Evolutionary conservation across 1,139 yeast species (phyloP).

Genomic region (Geotrichum siamense): DNA sequence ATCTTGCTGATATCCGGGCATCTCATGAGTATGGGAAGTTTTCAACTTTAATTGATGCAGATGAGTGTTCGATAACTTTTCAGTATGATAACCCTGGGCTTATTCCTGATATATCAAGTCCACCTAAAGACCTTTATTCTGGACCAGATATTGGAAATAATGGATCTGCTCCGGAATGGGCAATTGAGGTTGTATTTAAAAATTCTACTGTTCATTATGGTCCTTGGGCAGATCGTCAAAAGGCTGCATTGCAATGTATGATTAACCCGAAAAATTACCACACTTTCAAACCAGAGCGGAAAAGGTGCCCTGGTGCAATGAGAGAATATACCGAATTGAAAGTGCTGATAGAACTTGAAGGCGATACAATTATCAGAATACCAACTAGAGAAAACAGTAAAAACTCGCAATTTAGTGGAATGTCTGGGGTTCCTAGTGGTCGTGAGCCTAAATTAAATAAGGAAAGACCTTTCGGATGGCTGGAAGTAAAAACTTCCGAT

Average conservation of each 20-base stretch:
- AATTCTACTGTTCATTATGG: conserved; percentile 76
- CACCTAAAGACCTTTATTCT: conserved; percentile 25
- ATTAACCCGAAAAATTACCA: conserved; percentile 63
- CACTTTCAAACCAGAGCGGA: conserved; percentile 45
- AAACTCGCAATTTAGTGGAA: conserved; percentile 41
- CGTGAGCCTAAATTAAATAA: conserved; percentile 7
- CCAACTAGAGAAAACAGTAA: conserved; percentile 85
- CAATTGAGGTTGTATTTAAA: conserved; percentile 52
- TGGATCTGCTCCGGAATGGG: conserved; percentile 54
- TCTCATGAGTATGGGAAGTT: conserved; percentile 71
- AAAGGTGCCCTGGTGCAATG: conserved; percentile 42
- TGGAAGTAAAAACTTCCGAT: conserved; percentile 58
- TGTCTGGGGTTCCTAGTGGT: background rate
- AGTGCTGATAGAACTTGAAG: conserved; percentile 46
- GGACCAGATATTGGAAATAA: conserved; percentile 49
- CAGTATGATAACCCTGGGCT: conserved; percentile 67
- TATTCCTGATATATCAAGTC: conserved; percentile 36
- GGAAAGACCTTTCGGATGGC: conserved; percentile 81
- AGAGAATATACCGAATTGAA: conserved; percentile 55
- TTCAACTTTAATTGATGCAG: conserved; percentile 65
- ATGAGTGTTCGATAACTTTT: conserved; percentile 47
- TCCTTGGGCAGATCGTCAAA: conserved; percentile 91
- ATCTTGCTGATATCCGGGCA: conserved; percentile 33
- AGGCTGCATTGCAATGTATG: conserved; percentile 56
- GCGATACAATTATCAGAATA: conserved; percentile 62